Evolutionary conservation across 805 yeast species (phyloP).

Genomic region (Schizosaccharomyces cryophilus): DNA sequence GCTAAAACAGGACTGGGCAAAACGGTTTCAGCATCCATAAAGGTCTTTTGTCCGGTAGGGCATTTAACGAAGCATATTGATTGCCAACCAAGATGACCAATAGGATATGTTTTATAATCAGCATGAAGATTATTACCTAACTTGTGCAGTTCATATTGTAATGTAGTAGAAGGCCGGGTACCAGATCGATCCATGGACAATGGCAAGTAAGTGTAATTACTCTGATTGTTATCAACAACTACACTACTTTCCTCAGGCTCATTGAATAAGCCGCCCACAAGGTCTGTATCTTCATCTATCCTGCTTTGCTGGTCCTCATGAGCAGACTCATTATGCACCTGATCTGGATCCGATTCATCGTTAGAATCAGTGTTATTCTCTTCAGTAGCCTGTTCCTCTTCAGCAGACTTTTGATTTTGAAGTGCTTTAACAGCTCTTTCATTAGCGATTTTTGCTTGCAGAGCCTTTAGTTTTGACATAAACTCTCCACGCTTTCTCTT

Average conservation of each 20-base stretch:
- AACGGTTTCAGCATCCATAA: not conserved
- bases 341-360: not conserved
- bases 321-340: not conserved
- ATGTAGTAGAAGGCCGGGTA: not conserved
- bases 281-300: not conserved
- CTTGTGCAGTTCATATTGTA: not conserved
- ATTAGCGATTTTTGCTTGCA: not conserved
- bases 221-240: not conserved
- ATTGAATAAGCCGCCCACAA: not conserved
- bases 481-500: not conserved
- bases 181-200: not conserved
- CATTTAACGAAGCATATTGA: not conserved
- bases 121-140: not conserved
- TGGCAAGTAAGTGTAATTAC: not conserved
- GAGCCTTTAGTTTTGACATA: not conserved
- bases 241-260: not conserved
- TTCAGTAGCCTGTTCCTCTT: not conserved
- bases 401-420: not conserved
- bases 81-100: not conserved
- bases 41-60: not conserved
- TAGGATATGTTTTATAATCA: not conserved
- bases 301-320: not conserved
- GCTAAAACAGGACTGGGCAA: not conserved
- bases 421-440: not conserved
- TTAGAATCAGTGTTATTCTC: not conserved